phyloP scores from a whole-genome alignment of 2,329 filamentous ascomycete genomes.

The Trichoderma sp. region DNA sequence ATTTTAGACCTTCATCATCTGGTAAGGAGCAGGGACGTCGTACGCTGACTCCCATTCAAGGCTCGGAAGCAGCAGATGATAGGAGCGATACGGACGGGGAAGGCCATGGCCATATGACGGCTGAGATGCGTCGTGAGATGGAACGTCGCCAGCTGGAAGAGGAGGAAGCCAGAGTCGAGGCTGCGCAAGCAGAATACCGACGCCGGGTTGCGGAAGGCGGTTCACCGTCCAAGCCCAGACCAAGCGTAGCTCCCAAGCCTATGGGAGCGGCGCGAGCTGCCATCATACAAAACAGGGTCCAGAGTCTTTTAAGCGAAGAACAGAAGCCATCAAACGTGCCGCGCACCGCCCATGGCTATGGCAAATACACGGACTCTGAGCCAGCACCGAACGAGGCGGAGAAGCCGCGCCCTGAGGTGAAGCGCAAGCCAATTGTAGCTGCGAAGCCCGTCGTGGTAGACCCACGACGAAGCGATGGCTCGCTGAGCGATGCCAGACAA shows the following conservation, averaged over 20 bases:
- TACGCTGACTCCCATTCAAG: constrained; percentile 69
- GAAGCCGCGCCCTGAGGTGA: constrained; percentile 47
- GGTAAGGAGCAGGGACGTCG: constrained; percentile 50
- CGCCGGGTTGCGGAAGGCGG: constrained; percentile 63
- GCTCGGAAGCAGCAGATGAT: constrained; percentile 67
- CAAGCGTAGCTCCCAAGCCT: constrained; percentile 49
- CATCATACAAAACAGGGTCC: constrained; percentile 91
- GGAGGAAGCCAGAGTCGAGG: constrained; percentile 87
- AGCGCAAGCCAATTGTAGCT: constrained; percentile 53
- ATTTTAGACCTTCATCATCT: constrained; percentile 51
- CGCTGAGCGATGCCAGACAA: constrained; percentile 18
- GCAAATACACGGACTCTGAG: constrained; percentile 71
- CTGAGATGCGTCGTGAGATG: constrained; percentile 86
- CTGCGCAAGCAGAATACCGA: constrained; percentile 85
- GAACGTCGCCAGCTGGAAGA: constrained; percentile 79
- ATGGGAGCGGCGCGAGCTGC: constrained; percentile 66
- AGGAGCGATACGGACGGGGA: constrained; percentile 63
- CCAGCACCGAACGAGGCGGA: constrained; percentile 41
- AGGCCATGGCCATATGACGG: constrained; percentile 70
- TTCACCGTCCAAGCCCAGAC: constrained; percentile 41
- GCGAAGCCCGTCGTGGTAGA: constrained; percentile 35
- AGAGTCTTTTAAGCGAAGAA: constrained; percentile 80
- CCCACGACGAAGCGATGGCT: constrained; percentile 30
- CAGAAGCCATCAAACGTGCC: constrained; percentile 60
- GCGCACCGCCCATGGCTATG: constrained; percentile 83